Conservation (phyloP, 78 protist genomes). For the slime mould (Dictyostelium discoideum) region DNA sequence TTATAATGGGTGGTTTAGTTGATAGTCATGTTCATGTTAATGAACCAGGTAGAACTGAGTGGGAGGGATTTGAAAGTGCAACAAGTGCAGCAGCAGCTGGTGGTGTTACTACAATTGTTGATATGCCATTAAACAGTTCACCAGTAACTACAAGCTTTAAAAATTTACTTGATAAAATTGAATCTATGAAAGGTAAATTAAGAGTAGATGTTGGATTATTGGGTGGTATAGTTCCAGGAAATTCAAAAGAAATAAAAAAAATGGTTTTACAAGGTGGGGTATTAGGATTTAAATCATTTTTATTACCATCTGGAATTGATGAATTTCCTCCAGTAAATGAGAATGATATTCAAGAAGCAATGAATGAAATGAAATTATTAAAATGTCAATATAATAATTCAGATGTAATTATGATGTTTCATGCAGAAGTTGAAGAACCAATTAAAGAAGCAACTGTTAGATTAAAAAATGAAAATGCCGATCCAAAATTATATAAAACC, state of each 20-base stretch:
- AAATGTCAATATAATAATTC: background rate
- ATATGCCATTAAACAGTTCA: constrained; percentile 75
- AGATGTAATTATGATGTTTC: constrained; percentile 77
- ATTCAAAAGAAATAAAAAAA: constrained; percentile 5
- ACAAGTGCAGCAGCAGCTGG: constrained; percentile 86
- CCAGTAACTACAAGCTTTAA: constrained; percentile 69
- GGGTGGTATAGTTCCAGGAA: constrained; percentile 72
- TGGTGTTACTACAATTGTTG: constrained; percentile 83
- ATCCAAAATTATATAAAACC: constrained; percentile 37
- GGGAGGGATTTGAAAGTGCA: constrained; percentile 77
- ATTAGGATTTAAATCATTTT: constrained; percentile 55
- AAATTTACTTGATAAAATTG: constrained; percentile 17
- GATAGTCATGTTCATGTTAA: constrained; percentile 83
- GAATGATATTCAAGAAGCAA: constrained; percentile 31
- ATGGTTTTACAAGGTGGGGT: constrained; percentile 70
- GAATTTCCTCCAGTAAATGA: constrained; percentile 26
- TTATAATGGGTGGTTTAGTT: constrained; percentile 81
- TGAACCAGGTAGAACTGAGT: constrained; percentile 81
- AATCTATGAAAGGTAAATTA: constrained; percentile 24
- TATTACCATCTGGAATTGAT: constrained; percentile 55
- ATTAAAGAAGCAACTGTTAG: background rate
- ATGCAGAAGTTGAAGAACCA: constrained; percentile 70
- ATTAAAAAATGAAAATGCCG: background rate
- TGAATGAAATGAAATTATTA: constrained; percentile 18
- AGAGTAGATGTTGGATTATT: constrained; percentile 74